phyloP scores from a whole-genome alignment of 140 eudicot species.

The Cichorium intybus region DNA sequence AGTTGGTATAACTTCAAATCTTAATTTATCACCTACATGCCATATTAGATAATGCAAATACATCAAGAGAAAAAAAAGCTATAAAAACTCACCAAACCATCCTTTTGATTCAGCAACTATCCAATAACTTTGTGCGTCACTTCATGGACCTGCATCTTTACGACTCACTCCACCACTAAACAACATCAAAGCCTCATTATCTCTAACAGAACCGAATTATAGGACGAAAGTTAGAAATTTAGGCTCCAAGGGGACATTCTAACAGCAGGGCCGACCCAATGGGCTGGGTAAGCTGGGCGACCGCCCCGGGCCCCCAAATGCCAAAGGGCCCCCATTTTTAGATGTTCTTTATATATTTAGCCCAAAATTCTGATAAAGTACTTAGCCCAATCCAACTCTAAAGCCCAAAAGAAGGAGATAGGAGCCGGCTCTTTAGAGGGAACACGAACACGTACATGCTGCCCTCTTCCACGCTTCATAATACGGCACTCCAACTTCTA shows the following conservation, averaged over 20 bases:
- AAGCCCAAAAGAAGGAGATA: no score
- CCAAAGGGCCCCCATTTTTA: no score
- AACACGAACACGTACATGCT: no score
- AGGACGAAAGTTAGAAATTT: neutral
- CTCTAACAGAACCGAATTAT: conserved; percentile 35
- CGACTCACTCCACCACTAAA: conserved; percentile 95
- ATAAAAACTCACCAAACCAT: conserved; percentile 87
- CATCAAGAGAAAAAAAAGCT: neutral
- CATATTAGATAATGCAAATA: neutral
- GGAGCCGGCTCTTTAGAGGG: no score
- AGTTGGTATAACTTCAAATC: neutral
- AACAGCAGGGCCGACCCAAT: no score
- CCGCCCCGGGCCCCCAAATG: no score
- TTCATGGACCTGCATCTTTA: conserved; percentile 88
- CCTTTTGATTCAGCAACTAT: conserved; percentile 89
- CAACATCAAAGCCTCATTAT: conserved; percentile 68
- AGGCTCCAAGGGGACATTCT: neutral
- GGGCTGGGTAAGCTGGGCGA: no score
- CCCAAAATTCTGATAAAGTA: no score
- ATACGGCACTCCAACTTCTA: no score
- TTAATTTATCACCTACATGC: neutral
- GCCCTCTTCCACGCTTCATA: no score
- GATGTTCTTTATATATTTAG: no score
- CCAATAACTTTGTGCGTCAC: conserved; percentile 99
- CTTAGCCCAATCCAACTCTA: no score